A percentile compares a stretch with the other conserved stretches of the same genome.
These are phyloP conservation scores for Metroxylon sagu DNA, from an alignment of 176 grass and related monocot genomes.

Conservation along the genomic window DNA sequence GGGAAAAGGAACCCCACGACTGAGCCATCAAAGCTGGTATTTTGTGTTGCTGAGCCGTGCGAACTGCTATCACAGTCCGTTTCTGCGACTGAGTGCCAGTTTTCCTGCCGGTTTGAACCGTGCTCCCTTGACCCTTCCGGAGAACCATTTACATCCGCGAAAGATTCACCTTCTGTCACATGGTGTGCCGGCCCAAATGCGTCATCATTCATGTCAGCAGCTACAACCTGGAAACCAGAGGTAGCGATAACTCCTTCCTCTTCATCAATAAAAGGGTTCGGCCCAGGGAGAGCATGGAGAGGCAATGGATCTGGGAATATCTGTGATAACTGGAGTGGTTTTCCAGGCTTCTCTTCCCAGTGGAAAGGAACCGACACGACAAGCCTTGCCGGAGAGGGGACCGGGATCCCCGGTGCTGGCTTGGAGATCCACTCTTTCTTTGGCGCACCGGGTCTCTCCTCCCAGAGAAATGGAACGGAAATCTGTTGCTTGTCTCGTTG, in stretches of 20 bases:
- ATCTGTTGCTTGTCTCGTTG: not conserved
- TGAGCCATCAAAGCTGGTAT: constrained; percentile 26
- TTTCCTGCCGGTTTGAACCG: constrained; percentile 36
- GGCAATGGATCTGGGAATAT: constrained; percentile 12
- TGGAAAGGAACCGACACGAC: constrained; percentile 80
- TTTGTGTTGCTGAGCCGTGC: constrained; percentile 5
- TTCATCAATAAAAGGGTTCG: constrained; percentile 44
- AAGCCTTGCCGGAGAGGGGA: constrained; percentile 47
- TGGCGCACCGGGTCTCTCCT: constrained; percentile 79
- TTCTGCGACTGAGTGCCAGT: constrained; percentile 45
- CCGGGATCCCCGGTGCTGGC: constrained; percentile 1
- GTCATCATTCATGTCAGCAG: constrained; percentile 13
- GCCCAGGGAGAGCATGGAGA: constrained; percentile 2
- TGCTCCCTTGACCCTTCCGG: constrained; percentile 8
- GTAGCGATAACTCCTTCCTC: constrained; percentile 38
- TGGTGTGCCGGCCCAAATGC: constrained; percentile 25
- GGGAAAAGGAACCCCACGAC: constrained; percentile 49
- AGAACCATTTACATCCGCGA: no score
- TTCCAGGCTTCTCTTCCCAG: constrained; percentile 93
- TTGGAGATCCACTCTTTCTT: no score
- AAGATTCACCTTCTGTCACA: not conserved
- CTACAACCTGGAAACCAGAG: constrained; percentile 22
- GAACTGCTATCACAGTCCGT: constrained; percentile 46
- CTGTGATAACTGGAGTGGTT: constrained; percentile 11
- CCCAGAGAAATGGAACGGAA: constrained; percentile 63